Evolutionary conservation across 768 basidiomycete genomes (phyloP).

Genomic region (Lepiota venenata): DNA sequence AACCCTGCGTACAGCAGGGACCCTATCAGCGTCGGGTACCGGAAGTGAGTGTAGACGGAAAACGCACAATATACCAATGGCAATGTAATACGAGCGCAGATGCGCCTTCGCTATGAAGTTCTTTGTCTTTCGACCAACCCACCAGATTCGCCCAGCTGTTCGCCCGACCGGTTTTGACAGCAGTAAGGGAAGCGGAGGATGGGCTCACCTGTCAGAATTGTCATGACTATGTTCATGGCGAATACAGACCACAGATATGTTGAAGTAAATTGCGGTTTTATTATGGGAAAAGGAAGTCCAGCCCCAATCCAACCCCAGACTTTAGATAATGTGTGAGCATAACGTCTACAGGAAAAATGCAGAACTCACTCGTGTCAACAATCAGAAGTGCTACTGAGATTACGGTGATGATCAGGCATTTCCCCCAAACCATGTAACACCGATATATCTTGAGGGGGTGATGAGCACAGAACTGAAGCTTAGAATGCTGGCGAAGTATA

Average conservation of each 20-base stretch:
- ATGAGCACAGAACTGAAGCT: not conserved
- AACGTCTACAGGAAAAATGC: too few relatives aligned
- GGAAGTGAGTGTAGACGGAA: too few relatives aligned
- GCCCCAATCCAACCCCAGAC: conserved; percentile 13
- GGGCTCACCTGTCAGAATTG: conserved; percentile 9
- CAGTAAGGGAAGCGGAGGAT: too few relatives aligned
- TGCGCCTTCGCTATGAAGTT: too few relatives aligned
- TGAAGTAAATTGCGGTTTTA: conserved; percentile 1
- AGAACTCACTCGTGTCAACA: conserved; percentile 9
- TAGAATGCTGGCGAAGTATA: not conserved
- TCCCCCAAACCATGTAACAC: conserved; percentile 15
- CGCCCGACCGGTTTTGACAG: too few relatives aligned
- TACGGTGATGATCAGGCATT: conserved; percentile 5
- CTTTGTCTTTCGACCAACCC: too few relatives aligned
- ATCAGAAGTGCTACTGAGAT: conserved; percentile 11
- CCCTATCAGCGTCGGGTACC: too few relatives aligned
- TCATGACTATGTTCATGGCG: conserved; percentile 12
- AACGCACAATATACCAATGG: too few relatives aligned
- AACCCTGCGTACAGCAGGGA: too few relatives aligned
- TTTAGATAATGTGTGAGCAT: not conserved
- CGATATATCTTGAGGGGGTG: conserved; percentile 11
- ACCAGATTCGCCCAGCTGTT: too few relatives aligned
- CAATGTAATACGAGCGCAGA: too few relatives aligned
- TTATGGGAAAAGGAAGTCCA: not conserved
- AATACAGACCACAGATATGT: conserved; percentile 14